These are phyloP conservation scores for Arctium lappa DNA, from an alignment of 129 eudicot genomes.

Conservation along the genomic window DNA sequence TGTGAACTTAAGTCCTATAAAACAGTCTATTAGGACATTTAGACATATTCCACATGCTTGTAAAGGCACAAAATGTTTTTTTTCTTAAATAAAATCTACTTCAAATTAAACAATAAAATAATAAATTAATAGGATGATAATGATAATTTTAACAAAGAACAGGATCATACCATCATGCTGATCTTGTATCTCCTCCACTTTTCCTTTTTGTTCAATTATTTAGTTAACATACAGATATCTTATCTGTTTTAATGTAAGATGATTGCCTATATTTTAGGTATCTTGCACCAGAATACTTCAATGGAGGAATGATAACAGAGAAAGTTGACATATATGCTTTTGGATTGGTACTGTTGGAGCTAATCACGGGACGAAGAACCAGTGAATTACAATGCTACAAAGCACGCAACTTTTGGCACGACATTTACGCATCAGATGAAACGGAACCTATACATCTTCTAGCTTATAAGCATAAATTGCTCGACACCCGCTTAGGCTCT, in stretches of 20 bases:
- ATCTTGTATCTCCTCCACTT: background rate
- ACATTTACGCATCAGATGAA: constrained; percentile 38
- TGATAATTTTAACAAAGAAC: background rate
- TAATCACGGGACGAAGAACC: constrained; percentile 66
- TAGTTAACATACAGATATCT: background rate
- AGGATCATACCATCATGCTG: background rate
- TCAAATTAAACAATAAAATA: too few species aligned
- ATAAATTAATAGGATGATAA: too few species aligned
- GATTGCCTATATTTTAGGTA: constrained; percentile 36
- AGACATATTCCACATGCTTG: too few species aligned
- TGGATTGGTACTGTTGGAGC: constrained; percentile 80
- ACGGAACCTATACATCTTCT: constrained; percentile 40
- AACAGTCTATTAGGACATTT: too few species aligned
- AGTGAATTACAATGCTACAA: constrained; percentile 42
- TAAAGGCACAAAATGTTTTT: too few species aligned
- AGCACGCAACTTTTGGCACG: constrained; percentile 42
- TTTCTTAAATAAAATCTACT: too few species aligned
- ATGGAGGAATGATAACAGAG: constrained; percentile 64
- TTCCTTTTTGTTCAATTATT: background rate
- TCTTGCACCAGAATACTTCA: constrained; percentile 86
- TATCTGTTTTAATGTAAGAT: background rate
- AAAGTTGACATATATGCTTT: constrained; percentile 89
- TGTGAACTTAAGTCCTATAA: too few species aligned
- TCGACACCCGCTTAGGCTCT: constrained; percentile 50
- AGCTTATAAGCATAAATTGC: constrained; percentile 49